Percentiles rank a stretch among this genome's conserved stretches.
phyloP scores from a whole-genome alignment of 164 flowering plant species.

The Tinospora cordifolia region DNA sequence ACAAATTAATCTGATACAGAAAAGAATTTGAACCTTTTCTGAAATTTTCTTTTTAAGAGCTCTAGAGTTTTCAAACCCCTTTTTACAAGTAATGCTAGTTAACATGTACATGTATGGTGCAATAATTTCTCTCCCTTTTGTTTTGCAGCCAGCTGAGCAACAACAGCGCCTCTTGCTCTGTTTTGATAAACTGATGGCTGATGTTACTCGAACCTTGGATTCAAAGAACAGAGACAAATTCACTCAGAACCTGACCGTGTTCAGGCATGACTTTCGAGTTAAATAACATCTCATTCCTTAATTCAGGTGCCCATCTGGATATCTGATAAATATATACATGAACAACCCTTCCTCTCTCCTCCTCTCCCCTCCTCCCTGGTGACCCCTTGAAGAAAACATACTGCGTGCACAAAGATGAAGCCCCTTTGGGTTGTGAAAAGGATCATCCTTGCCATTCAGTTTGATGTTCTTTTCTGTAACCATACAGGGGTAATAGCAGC shows the following conservation, averaged over 20 bases:
- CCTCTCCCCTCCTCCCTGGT: background rate
- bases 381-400: background rate
- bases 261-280: constrained; percentile 84
- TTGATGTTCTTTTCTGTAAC: background rate
- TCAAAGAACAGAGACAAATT: constrained; percentile 92
- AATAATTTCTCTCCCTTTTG: background rate
- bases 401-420: background rate
- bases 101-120: background rate
- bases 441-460: background rate
- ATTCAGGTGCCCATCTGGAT: background rate
- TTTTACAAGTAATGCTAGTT: background rate
- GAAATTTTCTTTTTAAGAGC: too few relatives aligned
- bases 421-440: background rate
- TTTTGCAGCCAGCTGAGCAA: constrained; percentile 76
- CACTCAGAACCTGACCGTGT: constrained; percentile 78
- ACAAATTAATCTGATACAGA: too few relatives aligned
- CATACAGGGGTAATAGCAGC: background rate
- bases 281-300: constrained; percentile 30
- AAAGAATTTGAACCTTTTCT: too few relatives aligned
- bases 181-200: constrained; percentile 90
- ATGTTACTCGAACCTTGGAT: constrained; percentile 71
- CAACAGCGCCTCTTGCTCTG: constrained; percentile 71
- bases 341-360: too few relatives aligned
- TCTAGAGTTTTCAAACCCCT: too few relatives aligned
- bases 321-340: background rate